phyloP scores from a whole-genome alignment of 257 asterid species.

The Avicennia marina region DNA sequence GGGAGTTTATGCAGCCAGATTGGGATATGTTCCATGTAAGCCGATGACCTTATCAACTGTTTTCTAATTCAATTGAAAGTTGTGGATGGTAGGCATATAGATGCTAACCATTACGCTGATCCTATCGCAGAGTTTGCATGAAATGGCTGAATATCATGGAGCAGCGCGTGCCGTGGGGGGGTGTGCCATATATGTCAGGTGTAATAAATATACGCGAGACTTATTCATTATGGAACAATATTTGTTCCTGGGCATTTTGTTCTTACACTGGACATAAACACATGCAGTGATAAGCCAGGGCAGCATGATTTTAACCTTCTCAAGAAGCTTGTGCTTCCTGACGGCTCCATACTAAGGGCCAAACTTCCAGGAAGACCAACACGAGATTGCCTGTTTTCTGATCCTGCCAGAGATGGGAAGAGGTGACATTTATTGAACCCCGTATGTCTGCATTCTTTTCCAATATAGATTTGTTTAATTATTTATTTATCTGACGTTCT shows the following conservation, averaged over 20 bases:
- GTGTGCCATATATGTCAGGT: conserved; percentile 90
- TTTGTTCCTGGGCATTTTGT: background rate
- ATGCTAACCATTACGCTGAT: conserved; percentile 8
- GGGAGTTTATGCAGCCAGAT: conserved; percentile 98
- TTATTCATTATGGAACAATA: background rate
- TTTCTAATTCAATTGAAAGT: background rate
- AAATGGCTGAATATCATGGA: conserved; percentile 91
- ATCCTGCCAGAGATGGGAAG: conserved; percentile 91
- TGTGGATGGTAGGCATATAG: background rate
- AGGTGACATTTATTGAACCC: conserved; percentile 27
- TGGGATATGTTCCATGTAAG: conserved; percentile 99
- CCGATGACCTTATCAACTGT: conserved; percentile 1
- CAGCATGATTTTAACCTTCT: conserved; percentile 76
- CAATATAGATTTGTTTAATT: background rate
- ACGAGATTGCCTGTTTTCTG: conserved; percentile 84
- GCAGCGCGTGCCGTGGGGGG: conserved; percentile 97
- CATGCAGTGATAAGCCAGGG: conserved; percentile 85
- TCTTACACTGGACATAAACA: conserved; percentile 5
- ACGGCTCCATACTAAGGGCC: conserved; percentile 80
- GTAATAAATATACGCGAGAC: background rate
- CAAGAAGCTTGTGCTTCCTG: conserved; percentile 80
- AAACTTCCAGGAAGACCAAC: conserved; percentile 93
- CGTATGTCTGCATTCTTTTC: background rate
- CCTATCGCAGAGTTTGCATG: conserved; percentile 62
- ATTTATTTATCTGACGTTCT: background rate